Base-by-base conservation (phyloP, 192 early-diverging fungal species). In the Umbelopsis isabellina region DNA sequence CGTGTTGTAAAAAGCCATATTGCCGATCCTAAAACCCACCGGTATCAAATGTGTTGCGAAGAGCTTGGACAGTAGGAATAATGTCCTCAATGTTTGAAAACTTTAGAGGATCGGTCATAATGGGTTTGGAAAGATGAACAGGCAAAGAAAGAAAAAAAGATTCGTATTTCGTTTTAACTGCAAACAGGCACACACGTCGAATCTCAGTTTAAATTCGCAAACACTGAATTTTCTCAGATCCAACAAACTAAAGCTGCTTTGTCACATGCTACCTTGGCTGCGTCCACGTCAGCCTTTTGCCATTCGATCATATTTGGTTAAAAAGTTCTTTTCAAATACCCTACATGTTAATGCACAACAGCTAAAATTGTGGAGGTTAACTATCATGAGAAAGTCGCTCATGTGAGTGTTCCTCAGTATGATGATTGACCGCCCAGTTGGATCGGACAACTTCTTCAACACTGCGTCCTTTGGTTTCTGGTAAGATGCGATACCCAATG, bases 391-490 rank as follows among this genome's bases (percentile, higher is more conserved):
- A 41, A 41, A 41, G 37, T 41, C 37, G 23, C 4, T 27, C 11
- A 35, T 33, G 53, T 25, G 15, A 61, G 27, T 27, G 33, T 27
- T 22, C 27, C 25, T 27, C 23, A 12, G 4, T 12, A n/a, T n/a
- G 45, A 30, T 30, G 49, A 35, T 69, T 50, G 20, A 78, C 68
- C 2, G 72, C 48, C 53, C 72, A 80, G 1, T 52, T 46, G 2
- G 74, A 75, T 49, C 68, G 71, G 37, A 80, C 66, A 9, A 89
- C 83, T 46, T 88, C 82, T 64, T 89, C 85, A 3, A 78, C 81
- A 18, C 76, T 82, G 74, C 87, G 89, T 22, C 87, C 89, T 64
- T 85, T 88, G 4, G 90, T 90, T 76, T 93, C 92, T 15, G 90
- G 92, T 49, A 93, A 76, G 65, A 88, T 74, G 61, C 79, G 70